Conservation (phyloP, 2,329 filamentous ascomycete species). For the Furcasterigmium sp. region DNA sequence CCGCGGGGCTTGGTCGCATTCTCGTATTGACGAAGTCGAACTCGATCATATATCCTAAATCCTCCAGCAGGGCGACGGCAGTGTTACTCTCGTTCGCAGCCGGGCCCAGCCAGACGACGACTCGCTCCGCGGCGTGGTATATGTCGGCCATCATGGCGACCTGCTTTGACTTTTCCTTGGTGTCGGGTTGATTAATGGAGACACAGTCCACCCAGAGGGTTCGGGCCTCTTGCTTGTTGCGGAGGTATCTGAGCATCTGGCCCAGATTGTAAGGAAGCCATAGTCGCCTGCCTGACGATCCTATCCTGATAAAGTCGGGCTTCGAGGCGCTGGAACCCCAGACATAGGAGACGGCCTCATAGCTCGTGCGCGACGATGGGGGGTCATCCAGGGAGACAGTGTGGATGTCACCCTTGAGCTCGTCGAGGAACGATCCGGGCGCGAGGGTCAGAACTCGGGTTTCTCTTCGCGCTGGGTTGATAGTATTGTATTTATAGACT, state of each 20-base stretch:
- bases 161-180: constrained; percentile 5
- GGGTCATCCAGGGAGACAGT: constrained; percentile 4
- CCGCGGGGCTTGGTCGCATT: not conserved
- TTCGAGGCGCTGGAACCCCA: constrained; percentile 5
- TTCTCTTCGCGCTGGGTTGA: not conserved
- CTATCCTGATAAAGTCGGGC: constrained; percentile 1
- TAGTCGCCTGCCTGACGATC: not conserved
- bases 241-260: constrained; percentile 2
- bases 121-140: constrained; percentile 3
- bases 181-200: constrained; percentile 5
- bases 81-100: not conserved
- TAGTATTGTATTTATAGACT: not conserved
- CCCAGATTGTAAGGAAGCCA: constrained; percentile 3
- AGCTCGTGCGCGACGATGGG: constrained; percentile 3
- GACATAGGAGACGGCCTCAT: constrained; percentile 12
- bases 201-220: constrained; percentile 6
- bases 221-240: not conserved
- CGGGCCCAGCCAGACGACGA: constrained; percentile 5
- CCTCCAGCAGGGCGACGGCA: constrained; percentile 1
- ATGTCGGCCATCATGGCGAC: constrained; percentile 6
- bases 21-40: constrained; percentile 3
- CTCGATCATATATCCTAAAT: constrained; percentile 2
- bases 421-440: not conserved
- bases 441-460: not conserved
- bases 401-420: constrained; percentile 2